These are phyloP conservation scores for Cercospora sp. DNA, from an alignment of 2,329 filamentous ascomycete species.

Conservation along the genomic window DNA sequence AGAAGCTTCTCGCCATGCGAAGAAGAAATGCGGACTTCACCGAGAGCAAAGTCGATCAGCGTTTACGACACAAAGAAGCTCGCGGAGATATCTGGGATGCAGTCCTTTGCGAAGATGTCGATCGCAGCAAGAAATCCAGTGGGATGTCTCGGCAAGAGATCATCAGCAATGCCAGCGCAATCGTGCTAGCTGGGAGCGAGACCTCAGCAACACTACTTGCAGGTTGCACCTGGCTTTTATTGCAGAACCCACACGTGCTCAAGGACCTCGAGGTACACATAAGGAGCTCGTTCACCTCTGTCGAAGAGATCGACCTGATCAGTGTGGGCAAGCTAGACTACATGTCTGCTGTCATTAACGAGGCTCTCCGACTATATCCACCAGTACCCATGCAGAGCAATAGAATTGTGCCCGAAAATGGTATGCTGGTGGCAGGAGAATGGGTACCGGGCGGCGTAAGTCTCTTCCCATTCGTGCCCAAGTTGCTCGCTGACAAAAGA, in stretches of 20 bases:
- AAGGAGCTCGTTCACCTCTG: constrained; percentile 34
- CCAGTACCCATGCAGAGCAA: constrained; percentile 31
- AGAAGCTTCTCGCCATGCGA: not conserved
- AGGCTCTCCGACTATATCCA: constrained; percentile 42
- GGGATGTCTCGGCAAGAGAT: constrained; percentile 45
- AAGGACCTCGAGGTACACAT: constrained; percentile 60
- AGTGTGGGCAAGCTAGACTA: constrained; percentile 41
- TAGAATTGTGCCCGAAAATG: not conserved
- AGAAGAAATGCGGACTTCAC: not conserved
- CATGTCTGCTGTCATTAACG: constrained; percentile 41
- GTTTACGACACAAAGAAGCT: not conserved
- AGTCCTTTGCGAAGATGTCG: not conserved
- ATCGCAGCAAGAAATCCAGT: not conserved
- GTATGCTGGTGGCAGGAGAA: not conserved
- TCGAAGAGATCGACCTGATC: constrained; percentile 40
- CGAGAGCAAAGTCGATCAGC: not conserved
- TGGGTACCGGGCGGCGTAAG: not conserved
- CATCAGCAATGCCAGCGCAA: constrained; percentile 67
- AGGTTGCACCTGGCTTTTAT: constrained; percentile 69
- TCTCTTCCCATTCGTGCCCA: not conserved
- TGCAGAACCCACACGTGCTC: constrained; percentile 61
- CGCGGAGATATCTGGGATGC: not conserved
- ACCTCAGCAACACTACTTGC: constrained; percentile 73
- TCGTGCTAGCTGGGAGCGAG: constrained; percentile 71
- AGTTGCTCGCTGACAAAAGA: not conserved